A percentile compares a stretch with the other conserved stretches of the same genome.
Conservation (phyloP, 163 green algal species). For the Trebouxiophyceae sp. region DNA sequence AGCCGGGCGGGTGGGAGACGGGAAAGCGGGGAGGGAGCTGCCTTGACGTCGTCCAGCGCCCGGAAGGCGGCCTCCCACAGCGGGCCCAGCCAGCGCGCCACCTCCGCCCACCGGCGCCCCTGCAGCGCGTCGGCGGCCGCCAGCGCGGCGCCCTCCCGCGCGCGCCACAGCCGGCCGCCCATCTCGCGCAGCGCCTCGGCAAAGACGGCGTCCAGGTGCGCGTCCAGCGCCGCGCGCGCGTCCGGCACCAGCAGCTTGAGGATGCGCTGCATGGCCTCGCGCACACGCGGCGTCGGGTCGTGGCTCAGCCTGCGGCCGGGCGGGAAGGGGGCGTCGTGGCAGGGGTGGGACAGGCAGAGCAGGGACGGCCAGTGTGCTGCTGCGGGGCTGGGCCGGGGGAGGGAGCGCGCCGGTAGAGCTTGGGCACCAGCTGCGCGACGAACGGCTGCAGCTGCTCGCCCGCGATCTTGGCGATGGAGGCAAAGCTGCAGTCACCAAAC, state of each 20-base stretch:
- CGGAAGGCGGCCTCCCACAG: slow-evolving; percentile 74
- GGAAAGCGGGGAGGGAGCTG: no score
- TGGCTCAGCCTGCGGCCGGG: slow-evolving; percentile 20
- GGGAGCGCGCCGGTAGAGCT: slow-evolving; percentile 46
- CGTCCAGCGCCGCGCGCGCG: slow-evolving; percentile 42
- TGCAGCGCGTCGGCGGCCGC: slow-evolving; percentile 70
- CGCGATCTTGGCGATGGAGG: slow-evolving; percentile 69
- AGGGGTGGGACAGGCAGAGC: no score
- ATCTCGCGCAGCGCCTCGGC: slow-evolving; percentile 55
- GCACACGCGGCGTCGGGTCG: slow-evolving; percentile 65
- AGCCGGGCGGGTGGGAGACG: no score
- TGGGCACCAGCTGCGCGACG: slow-evolving; percentile 64
- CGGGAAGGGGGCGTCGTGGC: no score
- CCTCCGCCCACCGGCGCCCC: slow-evolving; percentile 50
- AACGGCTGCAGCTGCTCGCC: slow-evolving; percentile 46
- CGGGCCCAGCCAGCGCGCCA: slow-evolving; percentile 43
- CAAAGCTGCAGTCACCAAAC: slow-evolving; percentile 59
- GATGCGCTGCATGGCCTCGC: slow-evolving; percentile 71
- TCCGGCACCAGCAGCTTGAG: slow-evolving; percentile 62
- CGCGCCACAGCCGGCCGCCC: slow-evolving; percentile 70
- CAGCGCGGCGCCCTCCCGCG: slow-evolving; percentile 58
- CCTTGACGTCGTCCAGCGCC: slow-evolving; percentile 76
- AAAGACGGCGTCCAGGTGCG: slow-evolving; percentile 61
- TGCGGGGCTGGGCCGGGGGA: no score
- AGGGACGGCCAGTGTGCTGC: no score